These are phyloP conservation scores for Ustilago esculenta DNA, from an alignment of 1,284 basidiomycete genomes.

Conservation along the genomic window DNA sequence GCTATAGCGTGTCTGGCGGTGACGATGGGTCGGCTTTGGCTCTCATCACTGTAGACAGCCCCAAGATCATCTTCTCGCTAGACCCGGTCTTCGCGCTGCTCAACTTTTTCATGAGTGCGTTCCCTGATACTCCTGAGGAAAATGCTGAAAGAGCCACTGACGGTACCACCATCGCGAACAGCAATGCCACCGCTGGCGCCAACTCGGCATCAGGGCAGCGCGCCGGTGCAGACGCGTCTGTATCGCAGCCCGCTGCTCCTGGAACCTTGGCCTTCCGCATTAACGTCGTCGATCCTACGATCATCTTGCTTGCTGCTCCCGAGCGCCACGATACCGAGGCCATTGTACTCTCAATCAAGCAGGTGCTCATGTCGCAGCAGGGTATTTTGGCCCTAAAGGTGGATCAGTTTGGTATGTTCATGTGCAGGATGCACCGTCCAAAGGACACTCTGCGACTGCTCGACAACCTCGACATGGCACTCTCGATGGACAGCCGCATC, in stretches of 20 bases:
- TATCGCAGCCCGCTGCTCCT: constrained; percentile 1
- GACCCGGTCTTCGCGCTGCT: constrained; percentile 90
- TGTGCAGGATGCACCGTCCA: constrained; percentile 83
- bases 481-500: constrained; percentile 85
- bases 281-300: constrained; percentile 89
- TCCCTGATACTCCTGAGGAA: constrained; percentile 53
- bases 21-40: constrained; percentile 74
- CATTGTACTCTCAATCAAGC: constrained; percentile 84
- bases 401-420: constrained; percentile 88
- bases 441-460: constrained; percentile 88
- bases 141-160: background rate
- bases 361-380: constrained; percentile 92
- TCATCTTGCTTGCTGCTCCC: constrained; percentile 89
- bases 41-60: constrained; percentile 90
- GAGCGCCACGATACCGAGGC: constrained; percentile 82
- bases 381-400: constrained; percentile 85
- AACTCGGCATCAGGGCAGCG: background rate
- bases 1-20: constrained; percentile 80
- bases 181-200: background rate
- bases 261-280: constrained; percentile 75
- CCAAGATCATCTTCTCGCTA: constrained; percentile 90
- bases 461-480: constrained; percentile 88
- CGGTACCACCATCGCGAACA: constrained; percentile 9
- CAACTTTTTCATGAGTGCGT: constrained; percentile 82
- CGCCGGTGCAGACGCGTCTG: background rate